Base-by-base conservation (phyloP, 768 basidiomycete genomes). In the Rhodosporidiobolus sp. region DNA sequence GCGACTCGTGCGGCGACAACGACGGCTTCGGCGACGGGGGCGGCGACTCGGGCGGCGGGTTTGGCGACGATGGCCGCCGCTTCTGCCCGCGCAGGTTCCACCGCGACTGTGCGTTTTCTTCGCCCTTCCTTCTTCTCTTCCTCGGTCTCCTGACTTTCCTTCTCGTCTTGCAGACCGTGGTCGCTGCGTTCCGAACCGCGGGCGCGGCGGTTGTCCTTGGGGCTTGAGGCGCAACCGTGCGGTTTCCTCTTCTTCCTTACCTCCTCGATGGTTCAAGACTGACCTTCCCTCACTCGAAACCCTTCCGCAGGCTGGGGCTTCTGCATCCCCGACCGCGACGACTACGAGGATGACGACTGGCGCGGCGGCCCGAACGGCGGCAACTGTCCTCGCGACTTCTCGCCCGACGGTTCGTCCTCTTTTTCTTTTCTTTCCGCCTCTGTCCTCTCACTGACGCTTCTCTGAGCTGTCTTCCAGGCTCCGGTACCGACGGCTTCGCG, bases 201-300 rank as follows among this genome's bases (percentile, higher is more conserved):
- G 60, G 10, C 1, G 30, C 19, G 60, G 60, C 30, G 60, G 60
- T 1, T 61, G 60, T 28, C 10, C 28, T 17, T 30, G 60, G 14
- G 60, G 60, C 24, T 50, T 22, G 30, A 49, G 48, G 22, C 60
- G 60, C 60, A 34, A 34, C 48, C 46, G 60, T 61, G 30, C 32
- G 45, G 28, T 8, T 11, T 61, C 32, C 32, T 22, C 43, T 32
- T 12, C 34, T 9, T 12, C 8, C 6, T 30, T 4, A 3, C 30
- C 24, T 50, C 30, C n/a, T 30, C 46, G 10, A 22, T 19, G 22
- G 14, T 43, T 43, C 20, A 8, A 54, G 28, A 11, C 46, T 60
- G 26, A 49, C 60, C 19, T 19, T 26, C n/a, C 28, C 48, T 22
- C 30, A 4, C 46, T 28, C 28, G 30, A 0, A 19, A 4, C 17